Conservation (phyloP, 495 filamentous ascomycete species). For the Aspergillus conjunctus region DNA sequence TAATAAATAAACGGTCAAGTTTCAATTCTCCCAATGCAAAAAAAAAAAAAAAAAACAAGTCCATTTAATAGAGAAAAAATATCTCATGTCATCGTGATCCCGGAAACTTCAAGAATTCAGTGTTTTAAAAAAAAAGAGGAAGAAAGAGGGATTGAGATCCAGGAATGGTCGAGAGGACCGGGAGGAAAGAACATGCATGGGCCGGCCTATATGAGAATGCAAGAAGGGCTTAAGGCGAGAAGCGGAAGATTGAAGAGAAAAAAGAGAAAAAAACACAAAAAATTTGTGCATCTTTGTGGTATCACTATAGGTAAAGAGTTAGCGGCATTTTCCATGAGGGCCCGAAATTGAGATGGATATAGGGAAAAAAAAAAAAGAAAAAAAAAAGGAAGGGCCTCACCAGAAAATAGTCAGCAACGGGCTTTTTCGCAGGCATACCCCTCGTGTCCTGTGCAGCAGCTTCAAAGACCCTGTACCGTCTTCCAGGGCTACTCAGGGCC, state of each 20-base stretch:
- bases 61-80: no score
- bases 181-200: conserved; percentile 1
- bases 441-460: conserved; percentile 94
- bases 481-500: conserved; percentile 69
- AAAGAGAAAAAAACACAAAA: neutral
- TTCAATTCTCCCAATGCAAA: no score
- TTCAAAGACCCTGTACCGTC: conserved; percentile 94
- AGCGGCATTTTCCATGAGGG: neutral
- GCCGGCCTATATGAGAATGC: conserved; percentile 23
- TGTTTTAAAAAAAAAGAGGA: neutral
- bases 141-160: neutral
- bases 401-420: conserved; percentile 96
- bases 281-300: conserved; percentile 17
- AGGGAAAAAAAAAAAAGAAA: neutral
- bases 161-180: neutral
- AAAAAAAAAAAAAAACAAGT: no score
- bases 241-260: conserved; percentile 1
- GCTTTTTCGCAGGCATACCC: conserved; percentile 99
- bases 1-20: no score
- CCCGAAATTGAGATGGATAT: neutral
- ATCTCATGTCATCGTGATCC: conserved; percentile 4
- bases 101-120: no score
- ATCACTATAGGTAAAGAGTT: conserved; percentile 20
- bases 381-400: conserved; percentile 32
- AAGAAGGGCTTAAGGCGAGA: conserved; percentile 5